Base-by-base conservation (phyloP, 805 yeast genomes). In the Pichia heedii region DNA sequence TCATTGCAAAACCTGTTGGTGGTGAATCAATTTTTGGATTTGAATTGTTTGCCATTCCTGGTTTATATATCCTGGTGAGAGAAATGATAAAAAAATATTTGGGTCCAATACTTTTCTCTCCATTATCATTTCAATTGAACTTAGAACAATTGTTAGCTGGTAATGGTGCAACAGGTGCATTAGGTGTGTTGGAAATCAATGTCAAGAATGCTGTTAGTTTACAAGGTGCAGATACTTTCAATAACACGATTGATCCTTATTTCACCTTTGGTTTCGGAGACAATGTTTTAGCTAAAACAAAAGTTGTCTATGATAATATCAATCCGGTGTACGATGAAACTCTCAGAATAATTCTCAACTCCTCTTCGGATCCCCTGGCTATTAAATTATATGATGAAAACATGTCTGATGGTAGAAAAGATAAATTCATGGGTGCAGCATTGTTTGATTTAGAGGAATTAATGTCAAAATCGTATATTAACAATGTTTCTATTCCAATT, bases 81-180 rank as follows among this genome's bases (percentile, higher is more conserved):
- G 87, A 83, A 56, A 81, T 89, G 86, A 77, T 88, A 22, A 77
- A 75, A 55, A 85, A 88, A 59, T 89, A 82, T 64, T 79, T 77
- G 42, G 97, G 97, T 10, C 93, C 97, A 26, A 76, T 93, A 69
- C 58, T 90, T 39, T 83, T 86, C 55, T 72, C 84, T 37, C 99
- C 99, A 13, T 80, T 93, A 50, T 87, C 96, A 3, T 84, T 89
- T 71, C 95, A 93, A 68, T 67, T 93, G 59, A 93, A 94, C 56
- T 74, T 93, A 37, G 95, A 94, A 58, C 96, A 88, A 66, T 68
- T 93, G 58, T 63, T 90, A 54, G 82, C 94, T 19, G 96, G 96
- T 56, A 75, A 79, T 47, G 81, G 90, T 37, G 62, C 77, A 43
- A 81, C 81, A 55, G 77, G 90, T 32, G 82, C 97, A 7, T 71